Evolutionary conservation across 129 eudicot species (phyloP), one percentile per base, ranked within the genome.

Genomic region (Helichrysum umbraculigerum): DNA sequence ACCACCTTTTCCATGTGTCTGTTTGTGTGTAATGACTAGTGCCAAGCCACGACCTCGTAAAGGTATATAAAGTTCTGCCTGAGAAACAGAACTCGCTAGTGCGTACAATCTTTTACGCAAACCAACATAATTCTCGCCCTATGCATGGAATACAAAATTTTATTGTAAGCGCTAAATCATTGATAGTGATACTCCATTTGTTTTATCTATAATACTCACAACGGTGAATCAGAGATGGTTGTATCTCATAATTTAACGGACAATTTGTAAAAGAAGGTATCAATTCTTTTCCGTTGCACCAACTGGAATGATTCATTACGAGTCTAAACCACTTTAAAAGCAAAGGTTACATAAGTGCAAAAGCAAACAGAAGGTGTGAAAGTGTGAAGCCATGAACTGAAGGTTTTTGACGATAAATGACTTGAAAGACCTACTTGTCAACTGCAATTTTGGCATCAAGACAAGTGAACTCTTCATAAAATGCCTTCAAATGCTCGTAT

Each of bases 401-500:
- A 69, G 54, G 51, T n/a, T 17, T 65, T 73, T 66, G 75, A 82
- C 29, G 9, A n/a, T 78, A 20, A 39, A 68, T 33, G 47, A 16
- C 35, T 65, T 25, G 14, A 30, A 14, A 9, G 47, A 61, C 76
- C 84, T 85, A 88, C 19, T 74, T 44, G 68, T 91, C 98, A 39
- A 94, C 92, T 9, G 73, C 39, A 57, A 91, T 82, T 80, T 94
- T 91, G 52, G 90, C 81, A 86, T 91, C 98, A 20, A 94, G 86
- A 52, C 75, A 42, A 4, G 97, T 85, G 83, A 88, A 87, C 7
- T 91, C 98, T 59, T 86, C 79, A 79, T 79, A 94, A 86, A 82
- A 94, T 3, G 97, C 96, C 85, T 87, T 91, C 85, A 94, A 84
- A 83, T 94, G 97, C 60, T 87, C 87, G 32, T 94, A 94, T 1